Conservation (phyloP, 805 yeast species). For the Kodamaea neixiangensis region DNA sequence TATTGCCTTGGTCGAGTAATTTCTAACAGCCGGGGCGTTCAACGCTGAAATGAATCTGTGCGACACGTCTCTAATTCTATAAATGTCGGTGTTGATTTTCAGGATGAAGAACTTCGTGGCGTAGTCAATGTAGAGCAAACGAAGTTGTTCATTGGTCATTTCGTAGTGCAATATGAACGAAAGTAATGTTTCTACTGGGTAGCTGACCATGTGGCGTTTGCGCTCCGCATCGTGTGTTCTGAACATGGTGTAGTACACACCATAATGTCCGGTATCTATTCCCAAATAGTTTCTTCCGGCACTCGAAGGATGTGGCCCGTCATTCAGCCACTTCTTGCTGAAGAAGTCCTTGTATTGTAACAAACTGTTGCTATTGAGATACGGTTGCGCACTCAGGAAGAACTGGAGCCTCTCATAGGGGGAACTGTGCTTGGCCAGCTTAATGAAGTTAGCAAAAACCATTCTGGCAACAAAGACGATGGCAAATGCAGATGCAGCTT, state of each 20-base stretch:
- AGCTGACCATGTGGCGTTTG: slow-evolving; percentile 8
- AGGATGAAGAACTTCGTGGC: slow-evolving; percentile 29
- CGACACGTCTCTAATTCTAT: slow-evolving; percentile 28
- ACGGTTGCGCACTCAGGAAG: slow-evolving; percentile 28
- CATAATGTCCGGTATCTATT: slow-evolving; percentile 44
- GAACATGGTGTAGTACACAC: slow-evolving; percentile 42
- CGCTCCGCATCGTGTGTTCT: slow-evolving; percentile 32
- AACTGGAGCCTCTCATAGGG: slow-evolving; percentile 23
- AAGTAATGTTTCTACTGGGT: slow-evolving; percentile 12
- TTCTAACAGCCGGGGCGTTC: slow-evolving; percentile 19
- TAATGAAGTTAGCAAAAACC: slow-evolving; percentile 17
- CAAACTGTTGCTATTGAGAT: slow-evolving; percentile 17
- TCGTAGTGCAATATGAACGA: slow-evolving; percentile 12
- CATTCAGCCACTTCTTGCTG: slow-evolving; percentile 20
- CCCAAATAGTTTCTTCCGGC: slow-evolving; percentile 21
- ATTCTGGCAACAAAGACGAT: neutral
- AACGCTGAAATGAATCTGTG: slow-evolving; percentile 23
- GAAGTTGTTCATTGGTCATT: neutral
- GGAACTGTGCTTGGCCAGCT: slow-evolving; percentile 16
- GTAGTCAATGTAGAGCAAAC: slow-evolving; percentile 10
- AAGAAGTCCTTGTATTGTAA: slow-evolving; percentile 11
- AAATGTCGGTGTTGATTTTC: slow-evolving; percentile 31
- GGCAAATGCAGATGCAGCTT: neutral
- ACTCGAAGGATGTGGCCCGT: slow-evolving; percentile 28
- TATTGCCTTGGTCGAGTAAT: slow-evolving; percentile 10